Evolutionary conservation across 2,329 filamentous ascomycete species (phyloP), one percentile per base, ranked within the genome.

Genomic region (Scedosporium minutisporum): DNA sequence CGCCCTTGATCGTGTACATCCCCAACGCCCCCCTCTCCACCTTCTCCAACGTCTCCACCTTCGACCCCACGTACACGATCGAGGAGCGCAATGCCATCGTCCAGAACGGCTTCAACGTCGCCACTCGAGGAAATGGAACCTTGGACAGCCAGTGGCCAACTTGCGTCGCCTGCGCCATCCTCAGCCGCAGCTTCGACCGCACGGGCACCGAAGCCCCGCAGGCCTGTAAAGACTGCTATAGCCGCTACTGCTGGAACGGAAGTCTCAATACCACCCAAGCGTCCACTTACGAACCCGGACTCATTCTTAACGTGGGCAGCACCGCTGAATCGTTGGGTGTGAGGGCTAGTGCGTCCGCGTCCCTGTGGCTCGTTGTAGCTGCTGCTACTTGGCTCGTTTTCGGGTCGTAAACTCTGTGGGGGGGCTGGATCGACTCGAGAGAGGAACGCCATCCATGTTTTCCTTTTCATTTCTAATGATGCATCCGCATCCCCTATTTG

Each of bases 231-330:
- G 70, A 80, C 59, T 99, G 95, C 77, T 97, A 97, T 74, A 67
- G 78, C 12, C 75, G 78, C 21, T 97, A 97, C 77, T 99, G 95
- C 82, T 99, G 95, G 95, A 84, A 97, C 72, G 95, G 95, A n/a
- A 90, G 18, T 14, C 25, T 61, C 33, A 33, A 61, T 48, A 51
- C 51, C 18, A 33, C 60, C 10, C 7, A 12, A n/a, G 46, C 27
- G 3, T 27, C 21, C 4, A 18, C 41, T 14, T 65, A 65, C 38
- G 18, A 62, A 25, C 65, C 65, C 14, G 33, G 57, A 16, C 25
- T 63, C 25, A 21, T 60, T 6, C 58, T 64, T 18, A 18, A 29
- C 21, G 61, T 53, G 27, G 58, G 23, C n/a, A 12, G 25, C 10
- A 38, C 33, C 33, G 12, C n/a, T 12, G 57, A 25, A 42, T 33